Percentiles rank a stretch among this genome's conserved stretches.
Evolutionary conservation across 2,329 filamentous ascomycete genomes (phyloP).

Genomic region (Sarocladium kiliense): DNA sequence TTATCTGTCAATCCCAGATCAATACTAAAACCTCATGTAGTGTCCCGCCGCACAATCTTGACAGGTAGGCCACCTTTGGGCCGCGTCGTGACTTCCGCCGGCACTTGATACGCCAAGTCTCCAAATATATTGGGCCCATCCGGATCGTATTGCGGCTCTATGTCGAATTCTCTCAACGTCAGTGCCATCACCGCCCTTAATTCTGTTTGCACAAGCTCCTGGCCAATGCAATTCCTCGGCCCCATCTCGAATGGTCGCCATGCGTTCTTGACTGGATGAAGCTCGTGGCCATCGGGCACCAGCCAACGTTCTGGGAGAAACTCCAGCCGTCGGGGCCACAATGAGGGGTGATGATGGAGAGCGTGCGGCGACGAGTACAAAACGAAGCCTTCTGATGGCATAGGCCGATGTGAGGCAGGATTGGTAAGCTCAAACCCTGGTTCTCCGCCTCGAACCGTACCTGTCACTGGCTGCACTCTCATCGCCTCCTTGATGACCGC

Average conservation of each 20-base stretch:
- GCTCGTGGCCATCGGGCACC: constrained; percentile 19
- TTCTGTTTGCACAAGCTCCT: constrained; percentile 50
- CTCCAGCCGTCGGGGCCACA: constrained; percentile 31
- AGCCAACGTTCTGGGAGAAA: constrained; percentile 41
- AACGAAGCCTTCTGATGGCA: constrained; percentile 23
- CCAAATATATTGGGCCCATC: background rate
- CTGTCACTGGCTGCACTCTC: constrained; percentile 43
- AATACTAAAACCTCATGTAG: too few relatives aligned
- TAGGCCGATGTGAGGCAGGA: constrained; percentile 33
- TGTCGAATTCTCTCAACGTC: constrained; percentile 43
- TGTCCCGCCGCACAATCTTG: background rate
- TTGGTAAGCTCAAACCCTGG: constrained; percentile 32
- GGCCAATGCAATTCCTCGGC: constrained; percentile 49
- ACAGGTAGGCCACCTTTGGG: background rate
- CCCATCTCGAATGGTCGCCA: constrained; percentile 51
- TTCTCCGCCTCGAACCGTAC: constrained; percentile 31
- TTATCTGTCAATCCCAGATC: too few relatives aligned
- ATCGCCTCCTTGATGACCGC: constrained; percentile 50
- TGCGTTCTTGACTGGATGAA: constrained; percentile 25
- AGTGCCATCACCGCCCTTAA: constrained; percentile 44
- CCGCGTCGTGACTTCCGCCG: background rate
- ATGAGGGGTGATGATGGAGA: constrained; percentile 24
- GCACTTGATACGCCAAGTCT: background rate
- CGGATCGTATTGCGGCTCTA: constrained; percentile 18
- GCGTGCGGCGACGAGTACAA: constrained; percentile 14